Evolutionary conservation across 805 yeast species (phyloP), one percentile per base, ranked within the genome.

Genomic region (Saturnispora besseyi): DNA sequence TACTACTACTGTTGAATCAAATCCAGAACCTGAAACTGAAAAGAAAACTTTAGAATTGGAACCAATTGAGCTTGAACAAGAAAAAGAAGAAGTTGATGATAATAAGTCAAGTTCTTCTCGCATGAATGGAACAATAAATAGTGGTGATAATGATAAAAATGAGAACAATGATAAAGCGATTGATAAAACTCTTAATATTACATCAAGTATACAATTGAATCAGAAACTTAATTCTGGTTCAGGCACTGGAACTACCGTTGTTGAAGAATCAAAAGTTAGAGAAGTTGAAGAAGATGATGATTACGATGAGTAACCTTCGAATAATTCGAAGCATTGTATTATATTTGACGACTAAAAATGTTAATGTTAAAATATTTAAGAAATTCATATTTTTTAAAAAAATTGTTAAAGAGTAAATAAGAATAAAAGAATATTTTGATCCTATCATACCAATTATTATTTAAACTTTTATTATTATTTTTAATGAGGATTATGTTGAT

Each of bases 211-310:
- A 10, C 40, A 15, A 36, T 7, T 43, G 18, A 41, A 10, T 5
- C 13, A 50, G 41, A n/a, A 44, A 48, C 29, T 28, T 49, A 30
- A 37, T 31, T 22, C 31, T 49, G 30, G 41, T 26, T 22, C 40
- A 6, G 44, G 26, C 15, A 33, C 26, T 29, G 33, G 24, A 1
- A 40, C n/a, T n/a, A 18, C 13, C 8, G 12, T 5, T 11, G 29
- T 30, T 15, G 41, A 34, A 28, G 53, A 49, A 40, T 26, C 45
- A 9, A 51, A 55, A 40, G 55, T 65, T n/a, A 60, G 71, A 45
- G 56, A 59, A 36, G 57, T 67, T 21, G 69, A 67, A 31, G 71
- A 67, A 53, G 71, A 67, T 53, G 71, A 67, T 42, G 62, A 67
- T 51, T 67, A 67, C 46, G 71, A 67, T 50, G 71, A 65, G 24